Evolutionary conservation across 345 rosid genomes (phyloP), one percentile per base, ranked within the genome.

Genomic region (Rhizophora apiculata): DNA sequence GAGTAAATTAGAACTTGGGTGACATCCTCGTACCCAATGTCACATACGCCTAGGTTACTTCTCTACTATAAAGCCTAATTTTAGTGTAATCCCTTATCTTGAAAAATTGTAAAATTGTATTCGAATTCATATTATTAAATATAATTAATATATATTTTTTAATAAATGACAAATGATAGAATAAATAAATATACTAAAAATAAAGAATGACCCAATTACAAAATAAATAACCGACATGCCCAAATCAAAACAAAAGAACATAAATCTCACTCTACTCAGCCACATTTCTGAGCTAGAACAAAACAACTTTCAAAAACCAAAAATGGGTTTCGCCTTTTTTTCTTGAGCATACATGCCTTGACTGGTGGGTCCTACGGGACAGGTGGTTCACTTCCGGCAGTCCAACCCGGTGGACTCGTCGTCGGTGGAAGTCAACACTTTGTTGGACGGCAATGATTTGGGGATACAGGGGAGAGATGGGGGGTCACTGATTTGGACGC

Each of bases 1-100:
- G 91, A 97, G 97, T 92, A 89, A 80, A 95, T 87, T 74, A 95
- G 70, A 39, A 95, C 75, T 75, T 92, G 99, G 62, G 92, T 78
- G 4, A 87, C 85, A 62, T 87, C 99, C 68, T 95, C 96, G 31
- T 83, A 87, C 85, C 89, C 76, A 62, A 24, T 24, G 75, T 85
- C 55, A 95, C 99, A 60, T 87, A 88, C 79, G 88, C 98, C 78
- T 86, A 92, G 5, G 89, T 87, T 88, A 92, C 66, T 95, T 92
- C 70, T 90, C 96, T 43, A 92, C 89, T n/a, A 75, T 83, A 84
- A 24, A 82, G 62, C 65, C 99, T 96, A 81, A 86, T 89, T 76
- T 84, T 95, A 62, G 82, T 65, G 65, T 90, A 93, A 80, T 92
- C 93, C 82, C 79, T 86, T 77, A 88, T 84, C 97, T 90, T 85